Percentiles rank a stretch among this genome's conserved stretches.
These are phyloP conservation scores for Metschnikowia similis DNA, from an alignment of 805 yeast species.

Conservation along the genomic window DNA sequence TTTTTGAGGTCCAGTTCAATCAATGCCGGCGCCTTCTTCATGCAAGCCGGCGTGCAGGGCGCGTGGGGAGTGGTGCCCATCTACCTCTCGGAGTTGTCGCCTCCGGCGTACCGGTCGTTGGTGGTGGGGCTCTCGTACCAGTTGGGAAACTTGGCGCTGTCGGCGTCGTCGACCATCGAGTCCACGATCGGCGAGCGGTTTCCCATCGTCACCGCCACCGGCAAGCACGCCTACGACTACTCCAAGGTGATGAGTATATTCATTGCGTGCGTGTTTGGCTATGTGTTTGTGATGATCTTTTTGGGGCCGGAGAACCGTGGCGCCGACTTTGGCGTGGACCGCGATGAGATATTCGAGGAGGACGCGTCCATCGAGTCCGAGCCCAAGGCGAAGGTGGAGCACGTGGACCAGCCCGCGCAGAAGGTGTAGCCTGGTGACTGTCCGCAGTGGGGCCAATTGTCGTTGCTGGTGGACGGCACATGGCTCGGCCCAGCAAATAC, in stretches of 20 bases:
- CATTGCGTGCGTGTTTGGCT: slow-evolving; percentile 61
- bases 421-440: background rate
- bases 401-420: background rate
- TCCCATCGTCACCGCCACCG: slow-evolving; percentile 38
- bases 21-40: slow-evolving; percentile 58
- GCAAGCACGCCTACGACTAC: slow-evolving; percentile 43
- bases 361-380: slow-evolving; percentile 33
- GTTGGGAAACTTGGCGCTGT: slow-evolving; percentile 67
- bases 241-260: slow-evolving; percentile 70
- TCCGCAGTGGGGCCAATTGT: no score
- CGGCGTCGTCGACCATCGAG: slow-evolving; percentile 70
- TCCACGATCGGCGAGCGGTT: slow-evolving; percentile 56
- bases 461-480: no score
- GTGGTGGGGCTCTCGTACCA: slow-evolving; percentile 50
- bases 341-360: slow-evolving; percentile 13
- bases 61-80: slow-evolving; percentile 73
- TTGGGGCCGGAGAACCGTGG: slow-evolving; percentile 53
- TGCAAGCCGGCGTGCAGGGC: slow-evolving; percentile 66
- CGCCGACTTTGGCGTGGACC: slow-evolving; percentile 15
- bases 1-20: slow-evolving; percentile 30
- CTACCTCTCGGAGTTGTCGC: slow-evolving; percentile 59
- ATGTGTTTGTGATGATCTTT: slow-evolving; percentile 42
- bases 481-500: no score
- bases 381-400: background rate
- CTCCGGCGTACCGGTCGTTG: slow-evolving; percentile 31